phyloP scores from a whole-genome alignment of 192 early-diverging fungal genomes.

The Entomortierella parvispora region DNA sequence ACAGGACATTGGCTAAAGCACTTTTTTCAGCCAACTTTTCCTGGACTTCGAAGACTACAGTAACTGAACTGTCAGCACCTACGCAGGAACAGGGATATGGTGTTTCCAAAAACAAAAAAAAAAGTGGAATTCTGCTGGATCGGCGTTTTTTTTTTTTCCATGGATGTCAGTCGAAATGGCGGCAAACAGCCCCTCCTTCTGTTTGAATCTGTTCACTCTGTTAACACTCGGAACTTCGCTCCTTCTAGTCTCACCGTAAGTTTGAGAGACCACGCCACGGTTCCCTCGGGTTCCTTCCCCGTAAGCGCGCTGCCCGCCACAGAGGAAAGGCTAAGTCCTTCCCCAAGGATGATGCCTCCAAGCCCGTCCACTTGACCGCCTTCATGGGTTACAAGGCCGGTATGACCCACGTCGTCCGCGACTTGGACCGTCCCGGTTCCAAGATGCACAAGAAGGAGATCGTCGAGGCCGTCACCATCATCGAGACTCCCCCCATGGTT shows the following conservation, averaged over 20 bases:
- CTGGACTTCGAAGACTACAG: no score
- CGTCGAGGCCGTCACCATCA: constrained; percentile 98
- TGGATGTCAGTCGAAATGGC: no score
- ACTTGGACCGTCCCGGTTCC: constrained; percentile 98
- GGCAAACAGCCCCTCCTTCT: no score
- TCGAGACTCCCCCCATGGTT: constrained; percentile 98
- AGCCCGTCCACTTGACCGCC: constrained; percentile 98
- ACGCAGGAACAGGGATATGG: no score
- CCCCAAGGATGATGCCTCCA: constrained; percentile 96
- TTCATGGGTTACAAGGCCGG: constrained; percentile 99
- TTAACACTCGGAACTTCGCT: no score
- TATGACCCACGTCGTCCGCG: constrained; percentile 99
- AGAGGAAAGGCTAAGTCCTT: constrained; percentile 98
- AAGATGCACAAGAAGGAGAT: constrained; percentile 99
- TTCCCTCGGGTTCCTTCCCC: constrained; percentile 78
- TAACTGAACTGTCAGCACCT: no score
- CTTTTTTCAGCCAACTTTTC: no score
- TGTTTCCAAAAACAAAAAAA: no score
- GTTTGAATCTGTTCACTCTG: no score
- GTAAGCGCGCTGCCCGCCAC: constrained; percentile 93
- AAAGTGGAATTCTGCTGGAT: no score
- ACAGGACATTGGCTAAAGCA: no score
- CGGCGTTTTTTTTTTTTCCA: no score
- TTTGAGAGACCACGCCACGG: constrained; percentile 98
- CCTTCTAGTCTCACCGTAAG: constrained; percentile 87